Evolutionary conservation across 192 early-diverging fungal species (phyloP).

Genomic region (Gamsiella multidivaricata): DNA sequence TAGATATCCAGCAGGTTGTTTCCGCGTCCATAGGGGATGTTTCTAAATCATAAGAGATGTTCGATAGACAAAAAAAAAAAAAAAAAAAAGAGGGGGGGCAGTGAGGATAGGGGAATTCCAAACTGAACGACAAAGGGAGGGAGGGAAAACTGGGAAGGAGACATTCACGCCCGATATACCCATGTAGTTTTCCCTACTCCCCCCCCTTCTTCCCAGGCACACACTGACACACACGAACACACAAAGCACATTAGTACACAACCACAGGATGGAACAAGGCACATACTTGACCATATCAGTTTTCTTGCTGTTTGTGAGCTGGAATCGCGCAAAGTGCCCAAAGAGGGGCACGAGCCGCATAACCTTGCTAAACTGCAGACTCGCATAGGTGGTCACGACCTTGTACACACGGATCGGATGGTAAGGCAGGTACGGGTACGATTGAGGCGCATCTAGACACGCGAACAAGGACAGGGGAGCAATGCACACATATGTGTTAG

Average conservation of each 20-base stretch:
- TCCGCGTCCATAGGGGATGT: constrained; percentile 42
- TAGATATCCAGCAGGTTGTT: constrained; percentile 41
- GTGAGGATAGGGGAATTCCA: not conserved
- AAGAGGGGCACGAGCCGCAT: constrained; percentile 50
- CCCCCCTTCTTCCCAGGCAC: not conserved
- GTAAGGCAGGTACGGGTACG: constrained; percentile 47
- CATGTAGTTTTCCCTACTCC: not conserved
- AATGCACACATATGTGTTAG: too few relatives aligned
- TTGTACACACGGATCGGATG: constrained; percentile 55
- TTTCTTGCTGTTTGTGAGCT: constrained; percentile 52
- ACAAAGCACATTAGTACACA: not conserved
- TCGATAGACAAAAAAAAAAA: not conserved
- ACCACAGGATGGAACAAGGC: too few relatives aligned
- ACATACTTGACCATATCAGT: constrained; percentile 53
- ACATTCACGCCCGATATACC: not conserved
- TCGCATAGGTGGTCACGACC: constrained; percentile 50
- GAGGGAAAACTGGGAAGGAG: not conserved
- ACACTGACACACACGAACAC: not conserved
- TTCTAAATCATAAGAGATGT: constrained; percentile 15
- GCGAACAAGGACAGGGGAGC: not conserved
- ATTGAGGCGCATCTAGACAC: constrained; percentile 37
- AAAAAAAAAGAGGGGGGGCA: not conserved
- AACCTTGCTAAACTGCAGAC: constrained; percentile 44
- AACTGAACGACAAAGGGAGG: not conserved
- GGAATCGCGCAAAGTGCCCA: constrained; percentile 53